phyloP scores from a whole-genome alignment of 164 flowering plant genomes.

The Protea cynaroides region DNA sequence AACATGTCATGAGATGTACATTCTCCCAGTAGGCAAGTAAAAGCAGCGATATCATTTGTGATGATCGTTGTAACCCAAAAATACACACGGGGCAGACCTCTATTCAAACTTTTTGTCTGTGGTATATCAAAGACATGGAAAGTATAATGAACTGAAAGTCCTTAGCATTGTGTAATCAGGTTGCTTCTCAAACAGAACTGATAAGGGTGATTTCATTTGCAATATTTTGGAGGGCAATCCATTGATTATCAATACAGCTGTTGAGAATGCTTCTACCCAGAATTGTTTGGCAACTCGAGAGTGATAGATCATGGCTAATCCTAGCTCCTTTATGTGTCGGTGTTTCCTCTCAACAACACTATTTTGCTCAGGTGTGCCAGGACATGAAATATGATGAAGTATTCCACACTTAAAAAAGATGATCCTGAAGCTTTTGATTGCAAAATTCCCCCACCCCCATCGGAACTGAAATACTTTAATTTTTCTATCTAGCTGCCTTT shows the following conservation, averaged over 20 bases:
- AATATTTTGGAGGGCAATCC: not conserved
- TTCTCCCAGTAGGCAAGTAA: no score
- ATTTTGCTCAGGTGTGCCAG: slow-evolving; percentile 15
- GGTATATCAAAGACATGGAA: no score
- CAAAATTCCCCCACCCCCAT: not conserved
- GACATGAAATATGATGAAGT: not conserved
- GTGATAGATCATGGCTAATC: slow-evolving; percentile 1
- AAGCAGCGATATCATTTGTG: no score
- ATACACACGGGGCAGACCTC: no score
- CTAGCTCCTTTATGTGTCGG: slow-evolving; percentile 7
- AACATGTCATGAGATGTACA: no score
- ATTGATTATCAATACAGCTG: slow-evolving; percentile 4
- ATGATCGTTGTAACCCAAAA: no score
- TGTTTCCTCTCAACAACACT: slow-evolving; percentile 14
- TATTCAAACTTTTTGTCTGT: no score
- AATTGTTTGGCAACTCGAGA: not conserved
- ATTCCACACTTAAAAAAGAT: not conserved
- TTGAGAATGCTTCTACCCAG: slow-evolving; percentile 9
- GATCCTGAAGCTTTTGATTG: not conserved
- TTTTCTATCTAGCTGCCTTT: not conserved
- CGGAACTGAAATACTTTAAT: not conserved
- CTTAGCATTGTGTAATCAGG: not conserved
- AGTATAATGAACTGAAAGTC: no score
- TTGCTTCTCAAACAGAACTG: not conserved
- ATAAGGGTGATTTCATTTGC: no score